Evolutionary conservation across 148 eudicot genomes (phyloP), one percentile per base, ranked within the genome.

Genomic region (Diospyros kaki): DNA sequence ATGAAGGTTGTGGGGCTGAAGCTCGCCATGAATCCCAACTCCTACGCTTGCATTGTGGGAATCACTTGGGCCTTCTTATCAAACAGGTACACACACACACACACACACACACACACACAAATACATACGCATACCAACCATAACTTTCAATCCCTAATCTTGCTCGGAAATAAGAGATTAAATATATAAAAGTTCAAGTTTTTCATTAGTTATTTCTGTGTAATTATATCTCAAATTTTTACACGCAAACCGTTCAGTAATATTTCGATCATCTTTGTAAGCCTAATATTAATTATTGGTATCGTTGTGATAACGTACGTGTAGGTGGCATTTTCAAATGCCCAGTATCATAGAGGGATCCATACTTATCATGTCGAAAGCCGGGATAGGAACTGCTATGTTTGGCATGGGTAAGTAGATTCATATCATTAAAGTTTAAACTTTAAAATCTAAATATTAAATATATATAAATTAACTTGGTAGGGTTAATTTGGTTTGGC

Each of bases 381-480:
- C 96, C 44, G 98, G 98, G 53, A 81, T 83, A 45, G 96, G 94
- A 46, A 83, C 88, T 6, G 90, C 96, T 44, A 93, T 93, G 98
- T 93, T 93, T 80, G 86, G 86, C 60, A 91, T 93, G 89, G 98
- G 96, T 93, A 78, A 81, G 85, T 5, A 42, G 13, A 1, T 44
- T 17, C 17, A 10, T 3, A 1, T 3, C 44, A 0, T 63, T 8
- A 5, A 63, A 38, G 15, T 9, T 6, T 14, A 5, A 64, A 4
- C 0, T 9, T 2, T 39, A 64, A 4, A 39, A 39, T 64, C 2
- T 39, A 39, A 0, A 0, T 64, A 64, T 1, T 1, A 9, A 42
- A 39, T 42, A 46, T 39, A 64, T 64, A 64, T 64, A 8, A 6
- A 8, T 64, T 39, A 64, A 41, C 44, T 64, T 41, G 44, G 2